These are phyloP conservation scores for Colletotrichum shisoi DNA, from an alignment of 2,329 filamentous ascomycete species.

Conservation along the genomic window DNA sequence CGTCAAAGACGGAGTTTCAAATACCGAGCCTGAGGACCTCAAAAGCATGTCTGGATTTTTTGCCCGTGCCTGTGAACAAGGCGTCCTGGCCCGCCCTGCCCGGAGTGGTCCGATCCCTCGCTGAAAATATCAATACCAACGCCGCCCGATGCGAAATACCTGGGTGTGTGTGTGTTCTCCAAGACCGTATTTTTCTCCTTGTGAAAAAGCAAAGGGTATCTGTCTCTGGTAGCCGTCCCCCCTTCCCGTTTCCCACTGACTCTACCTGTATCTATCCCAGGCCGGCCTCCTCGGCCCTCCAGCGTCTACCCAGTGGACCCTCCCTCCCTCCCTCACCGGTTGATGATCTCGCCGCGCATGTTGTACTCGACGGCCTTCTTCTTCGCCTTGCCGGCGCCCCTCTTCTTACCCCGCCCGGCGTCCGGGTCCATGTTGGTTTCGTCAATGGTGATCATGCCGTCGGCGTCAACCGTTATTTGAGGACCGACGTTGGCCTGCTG, in stretches of 20 bases:
- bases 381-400: slow-evolving; percentile 46
- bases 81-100: not conserved
- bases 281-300: slow-evolving; percentile 2
- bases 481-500: slow-evolving; percentile 27
- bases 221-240: slow-evolving; percentile 11
- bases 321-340: slow-evolving; percentile 13
- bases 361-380: slow-evolving; percentile 48
- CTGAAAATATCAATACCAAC: slow-evolving; percentile 3
- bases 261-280: not conserved
- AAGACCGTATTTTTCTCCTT: slow-evolving; percentile 5
- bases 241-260: not conserved
- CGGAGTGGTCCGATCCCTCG: not conserved
- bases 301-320: not conserved
- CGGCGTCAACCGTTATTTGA: slow-evolving; percentile 35
- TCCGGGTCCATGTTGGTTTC: slow-evolving; percentile 38
- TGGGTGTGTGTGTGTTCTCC: not conserved
- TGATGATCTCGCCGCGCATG: slow-evolving; percentile 40
- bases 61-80: not conserved
- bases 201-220: slow-evolving; percentile 18
- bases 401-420: slow-evolving; percentile 45
- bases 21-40: not conserved
- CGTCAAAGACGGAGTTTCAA: not conserved
- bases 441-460: slow-evolving; percentile 39
- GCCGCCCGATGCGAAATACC: slow-evolving; percentile 10
- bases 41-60: not conserved